Evolutionary conservation across 495 filamentous ascomycete species (phyloP), one percentile per base, ranked within the genome.

Genomic region (Sordaria brevicollis): DNA sequence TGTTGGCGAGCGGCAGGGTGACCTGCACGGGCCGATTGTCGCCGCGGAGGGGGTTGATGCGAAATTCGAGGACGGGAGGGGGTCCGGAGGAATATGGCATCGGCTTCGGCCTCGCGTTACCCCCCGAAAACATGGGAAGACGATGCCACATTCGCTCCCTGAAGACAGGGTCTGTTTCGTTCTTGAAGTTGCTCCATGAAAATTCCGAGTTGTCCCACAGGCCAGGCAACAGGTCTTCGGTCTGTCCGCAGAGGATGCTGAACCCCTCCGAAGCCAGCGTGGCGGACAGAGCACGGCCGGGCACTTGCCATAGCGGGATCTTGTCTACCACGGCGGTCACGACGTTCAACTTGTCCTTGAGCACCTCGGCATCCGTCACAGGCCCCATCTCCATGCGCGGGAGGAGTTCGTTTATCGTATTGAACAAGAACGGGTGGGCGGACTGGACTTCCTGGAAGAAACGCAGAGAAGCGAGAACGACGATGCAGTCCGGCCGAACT

Each of bases 1-100:
- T 95, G 73, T 93, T 92, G 69, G 92, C 90, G 33, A 93, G 83
- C 8, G 91, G 92, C 21, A 92, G 54, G 3, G 81, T 84, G 39
- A 84, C 75, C 9, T 77, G 71, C 13, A 82, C 70, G 19, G 69
- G 65, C 35, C 74, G 68, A 0, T 57, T 66, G 38, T 75, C 68
- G 7, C n/a, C 21, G 15, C 34, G n/a, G 10, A 68, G 1, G 11
- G 49, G 49, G 2, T 72, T 67, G 19, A 69, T 13, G 3, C 35
- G 71, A 65, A 78, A 72, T 5, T 71, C 68, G 10, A 75, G 71
- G 41, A 29, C 36, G 68, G 65, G 35, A 72, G 68, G 41, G 4
- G 25, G 49, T 70, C 31, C 41, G 17, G 49, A 62, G 13, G 49
- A 62, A 62, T 31, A 62, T 21, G 49, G 49, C 49, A 74, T 70